Evolutionary conservation across 1,284 basidiomycete genomes (phyloP), one percentile per base, ranked within the genome.

Genomic region (Leucoagaricus sp.): DNA sequence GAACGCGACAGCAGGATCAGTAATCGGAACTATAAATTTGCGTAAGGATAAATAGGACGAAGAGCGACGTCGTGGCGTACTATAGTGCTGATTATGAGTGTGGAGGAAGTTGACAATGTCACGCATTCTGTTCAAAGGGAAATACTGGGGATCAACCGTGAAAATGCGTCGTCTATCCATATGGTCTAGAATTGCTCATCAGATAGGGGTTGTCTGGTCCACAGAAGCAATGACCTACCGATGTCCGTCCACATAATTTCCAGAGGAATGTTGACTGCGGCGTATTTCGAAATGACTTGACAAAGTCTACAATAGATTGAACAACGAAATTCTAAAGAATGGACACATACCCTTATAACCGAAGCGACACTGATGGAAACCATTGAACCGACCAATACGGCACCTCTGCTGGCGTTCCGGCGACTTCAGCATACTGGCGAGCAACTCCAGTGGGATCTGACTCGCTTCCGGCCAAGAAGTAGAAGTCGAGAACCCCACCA

Each of bases 211-310:
- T n/a, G n/a, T n/a, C n/a, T n/a, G n/a, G n/a, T n/a, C n/a, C n/a
- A n/a, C n/a, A n/a, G n/a, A n/a, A n/a, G n/a, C n/a, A n/a, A n/a
- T n/a, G n/a, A n/a, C 69, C 31, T 64, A 80, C 84, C 85, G 41
- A 90, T 90, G 66, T 89, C 87, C 8, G 85, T 87, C 87, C 87
- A 89, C 83, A 88, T 87, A 0, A 84, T 85, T 67, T 89, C 87
- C 3, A 89, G 77, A 3, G 87, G 87, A 52, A 89, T 89, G 2
- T 70, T 66, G 0, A 84, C 83, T 1, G 71, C 75, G 2, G 82
- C 79, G 59, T 87, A 87, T 65, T 82, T 85, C 0, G 77, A 69
- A 55, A 87, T 82, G 5, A 87, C 85, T 45, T 81, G 19, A 86
- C 73, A 47, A 76, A 87, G 64, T 85, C 85, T 85, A 33, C 5